phyloP scores from a whole-genome alignment of 371 early-diverging fungal genomes.

The Apophysomyces elegans region DNA sequence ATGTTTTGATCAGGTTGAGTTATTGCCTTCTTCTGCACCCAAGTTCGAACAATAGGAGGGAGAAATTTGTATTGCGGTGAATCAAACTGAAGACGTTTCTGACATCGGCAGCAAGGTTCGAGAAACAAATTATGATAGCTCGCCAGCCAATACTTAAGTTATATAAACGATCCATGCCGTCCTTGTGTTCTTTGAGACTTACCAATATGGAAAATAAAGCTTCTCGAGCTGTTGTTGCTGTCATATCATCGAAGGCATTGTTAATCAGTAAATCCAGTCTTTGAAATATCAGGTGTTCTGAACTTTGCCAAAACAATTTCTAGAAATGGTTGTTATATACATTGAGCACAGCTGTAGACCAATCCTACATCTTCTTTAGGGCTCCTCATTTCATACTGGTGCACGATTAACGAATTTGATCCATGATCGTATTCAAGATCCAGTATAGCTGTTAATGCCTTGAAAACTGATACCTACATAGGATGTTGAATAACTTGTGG shows the following conservation, averaged over 20 bases:
- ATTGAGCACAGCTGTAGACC: neutral
- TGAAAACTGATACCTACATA: slow-evolving; percentile 34
- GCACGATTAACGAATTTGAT: slow-evolving; percentile 37
- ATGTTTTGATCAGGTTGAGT: slow-evolving; percentile 15
- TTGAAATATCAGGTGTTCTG: slow-evolving; percentile 44
- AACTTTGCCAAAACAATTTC: slow-evolving; percentile 33
- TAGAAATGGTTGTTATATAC: slow-evolving; percentile 10
- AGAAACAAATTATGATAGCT: slow-evolving; percentile 45
- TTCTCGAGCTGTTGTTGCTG: slow-evolving; percentile 35
- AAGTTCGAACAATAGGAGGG: slow-evolving; percentile 52
- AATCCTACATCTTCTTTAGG: slow-evolving; percentile 41
- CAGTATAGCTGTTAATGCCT: slow-evolving; percentile 34
- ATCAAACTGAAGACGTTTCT: slow-evolving; percentile 46
- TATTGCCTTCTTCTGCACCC: slow-evolving; percentile 30
- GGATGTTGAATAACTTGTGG: neutral
- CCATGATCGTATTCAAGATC: slow-evolving; percentile 35
- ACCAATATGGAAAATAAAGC: slow-evolving; percentile 40
- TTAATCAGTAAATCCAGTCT: slow-evolving; percentile 40
- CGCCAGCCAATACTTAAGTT: slow-evolving; percentile 41
- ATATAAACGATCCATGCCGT: neutral
- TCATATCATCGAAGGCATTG: slow-evolving; percentile 44
- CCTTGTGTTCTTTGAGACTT: neutral
- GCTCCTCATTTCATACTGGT: slow-evolving; percentile 44
- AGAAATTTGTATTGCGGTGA: slow-evolving; percentile 48
- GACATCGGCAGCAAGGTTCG: slow-evolving; percentile 47